Evolutionary conservation across 2,329 filamentous ascomycete genomes (phyloP).

Genomic region (Coniochaeta prunicola): DNA sequence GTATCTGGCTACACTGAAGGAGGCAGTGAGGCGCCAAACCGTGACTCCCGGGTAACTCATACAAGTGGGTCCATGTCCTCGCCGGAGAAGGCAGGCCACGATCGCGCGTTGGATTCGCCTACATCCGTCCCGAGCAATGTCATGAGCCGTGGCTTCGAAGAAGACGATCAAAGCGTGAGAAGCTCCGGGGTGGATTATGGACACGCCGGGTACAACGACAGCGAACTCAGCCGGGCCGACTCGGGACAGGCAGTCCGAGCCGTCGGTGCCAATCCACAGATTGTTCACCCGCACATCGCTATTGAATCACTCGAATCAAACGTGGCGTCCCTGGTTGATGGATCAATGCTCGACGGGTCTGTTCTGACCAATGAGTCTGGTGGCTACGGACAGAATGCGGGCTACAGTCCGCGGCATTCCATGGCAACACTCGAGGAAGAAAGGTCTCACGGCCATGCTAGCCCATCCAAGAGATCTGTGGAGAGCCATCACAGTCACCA

Average conservation of each 20-base stretch:
- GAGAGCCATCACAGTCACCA: constrained; percentile 20
- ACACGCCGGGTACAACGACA: constrained; percentile 43
- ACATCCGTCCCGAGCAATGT: constrained; percentile 49
- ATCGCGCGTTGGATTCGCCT: constrained; percentile 35
- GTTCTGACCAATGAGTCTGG: constrained; percentile 55
- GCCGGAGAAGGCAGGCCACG: constrained; percentile 44
- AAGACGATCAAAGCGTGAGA: constrained; percentile 49
- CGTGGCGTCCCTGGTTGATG: constrained; percentile 78
- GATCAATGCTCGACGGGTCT: constrained; percentile 62
- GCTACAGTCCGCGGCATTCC: constrained; percentile 32
- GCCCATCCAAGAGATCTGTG: constrained; percentile 30
- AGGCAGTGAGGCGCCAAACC: constrained; percentile 50
- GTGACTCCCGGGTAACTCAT: constrained; percentile 48
- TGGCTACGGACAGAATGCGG: constrained; percentile 39
- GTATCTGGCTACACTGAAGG: constrained; percentile 79
- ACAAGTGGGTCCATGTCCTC: constrained; percentile 54
- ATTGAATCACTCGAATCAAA: constrained; percentile 90
- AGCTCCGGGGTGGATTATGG: constrained; percentile 50
- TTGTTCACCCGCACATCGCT: constrained; percentile 63
- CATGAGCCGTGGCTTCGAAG: constrained; percentile 43
- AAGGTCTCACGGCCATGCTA: constrained; percentile 21
- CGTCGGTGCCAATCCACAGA: constrained; percentile 66
- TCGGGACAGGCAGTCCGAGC: constrained; percentile 65
- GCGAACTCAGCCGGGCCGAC: constrained; percentile 51
- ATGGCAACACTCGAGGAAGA: constrained; percentile 25